Base-by-base conservation (phyloP, 139 green algal species). In the Diplosphaera chodatii region DNA sequence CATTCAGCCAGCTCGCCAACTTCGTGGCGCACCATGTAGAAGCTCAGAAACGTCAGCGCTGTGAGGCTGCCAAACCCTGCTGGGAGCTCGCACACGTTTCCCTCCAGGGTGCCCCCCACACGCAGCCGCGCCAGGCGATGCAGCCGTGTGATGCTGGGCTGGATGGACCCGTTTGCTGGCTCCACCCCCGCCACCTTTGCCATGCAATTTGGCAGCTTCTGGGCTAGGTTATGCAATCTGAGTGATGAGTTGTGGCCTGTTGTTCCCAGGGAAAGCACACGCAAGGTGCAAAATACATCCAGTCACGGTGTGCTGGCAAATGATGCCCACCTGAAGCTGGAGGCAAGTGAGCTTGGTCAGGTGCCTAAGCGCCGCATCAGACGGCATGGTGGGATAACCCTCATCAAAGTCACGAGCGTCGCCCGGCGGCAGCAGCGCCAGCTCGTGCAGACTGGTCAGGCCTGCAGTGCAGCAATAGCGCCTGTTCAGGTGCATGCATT, bases 41-140 rank as follows among this genome's bases (percentile, higher is more conserved):
- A 59, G 48, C 48, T 23, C 10, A 59, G 48, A 10, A 59, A 4
- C 18, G 48, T 59, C 48, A 59, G 48, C 3, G 48, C 48, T 5
- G 13, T 5, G 3, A 59, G 48, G 16, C 13, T n/a, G 16, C 48
- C 48, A 18, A 59, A 59, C 13, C 16, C 48, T 59, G 48, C 16
- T 18, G 48, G 48, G 13, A 59, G 48, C 48, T 59, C 48, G 37
- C 8, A 48, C 37, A 48, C 37, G 37, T 10, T 79, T 68, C 78
- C 78, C 48, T 59, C 16, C 48, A 59, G 48, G 48, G 13, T 25
- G 16, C 48, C 10, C 16, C 22, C 48, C 16, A 59, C 48, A 59
- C 25, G 48, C 48, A 59, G 18, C 13, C 48, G 48, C 13, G 48
- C 48, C 48, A 59, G 18, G 48, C 48, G 48, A 10, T 59, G 48